A percentile compares a stretch with the other conserved stretches of the same genome.
phyloP scores from a whole-genome alignment of 2,329 filamentous ascomycete genomes.

The Pyrenophora seminiperda region DNA sequence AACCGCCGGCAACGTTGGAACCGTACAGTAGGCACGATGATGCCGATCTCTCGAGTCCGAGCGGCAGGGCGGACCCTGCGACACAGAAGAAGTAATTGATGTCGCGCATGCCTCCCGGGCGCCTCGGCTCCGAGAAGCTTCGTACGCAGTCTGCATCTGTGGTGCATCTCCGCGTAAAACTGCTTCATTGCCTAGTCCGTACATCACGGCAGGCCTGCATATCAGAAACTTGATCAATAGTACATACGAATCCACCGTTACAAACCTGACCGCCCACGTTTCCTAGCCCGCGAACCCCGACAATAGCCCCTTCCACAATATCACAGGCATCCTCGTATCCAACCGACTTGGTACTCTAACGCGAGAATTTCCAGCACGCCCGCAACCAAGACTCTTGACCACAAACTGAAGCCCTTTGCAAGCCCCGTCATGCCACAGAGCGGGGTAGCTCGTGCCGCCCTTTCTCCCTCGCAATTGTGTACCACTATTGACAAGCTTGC shows the following conservation, averaged over 20 bases:
- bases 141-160: conserved; percentile 14
- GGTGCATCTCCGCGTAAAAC: conserved; percentile 11
- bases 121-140: conserved; percentile 3
- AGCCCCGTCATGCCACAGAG: conserved; percentile 9
- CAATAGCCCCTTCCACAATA: not conserved
- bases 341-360: not conserved
- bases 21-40: not conserved
- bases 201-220: conserved; percentile 13
- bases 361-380: not conserved
- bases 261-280: not conserved
- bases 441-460: conserved; percentile 8
- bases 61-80: not conserved
- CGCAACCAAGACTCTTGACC: not conserved
- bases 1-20: conserved; percentile 1
- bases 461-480: conserved; percentile 12
- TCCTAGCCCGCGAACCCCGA: not conserved
- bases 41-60: not conserved
- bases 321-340: not conserved
- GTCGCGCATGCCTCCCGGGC: conserved; percentile 3
- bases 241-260: conserved; percentile 2
- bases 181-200: conserved; percentile 19
- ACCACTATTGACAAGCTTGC: conserved; percentile 12
- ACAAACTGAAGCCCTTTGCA: conserved; percentile 1
- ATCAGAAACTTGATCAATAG: conserved; percentile 13
- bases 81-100: conserved; percentile 16